A percentile compares a stretch with the other conserved stretches of the same genome.
These are phyloP conservation scores for Huntiella moniliformis DNA, from an alignment of 2,329 filamentous ascomycete species.

Conservation along the genomic window DNA sequence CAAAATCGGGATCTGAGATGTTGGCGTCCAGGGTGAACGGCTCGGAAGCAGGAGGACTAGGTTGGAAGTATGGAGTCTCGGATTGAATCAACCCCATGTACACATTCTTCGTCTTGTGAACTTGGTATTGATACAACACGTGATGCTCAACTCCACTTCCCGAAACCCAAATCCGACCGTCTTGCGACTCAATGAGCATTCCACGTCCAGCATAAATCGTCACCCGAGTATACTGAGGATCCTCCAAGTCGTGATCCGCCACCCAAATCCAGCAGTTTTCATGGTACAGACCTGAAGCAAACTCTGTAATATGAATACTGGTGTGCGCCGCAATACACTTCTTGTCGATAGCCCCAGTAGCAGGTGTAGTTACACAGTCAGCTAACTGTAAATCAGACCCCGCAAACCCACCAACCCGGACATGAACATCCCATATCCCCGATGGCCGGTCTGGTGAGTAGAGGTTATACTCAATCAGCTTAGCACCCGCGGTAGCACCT, in stretches of 20 bases:
- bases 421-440: conserved; percentile 60
- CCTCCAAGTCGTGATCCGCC: conserved; percentile 37
- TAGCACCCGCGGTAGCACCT: conserved; percentile 47
- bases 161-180: conserved; percentile 35
- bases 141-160: conserved; percentile 49
- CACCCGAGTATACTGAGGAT: conserved; percentile 27
- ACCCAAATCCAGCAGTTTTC: conserved; percentile 30
- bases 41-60: conserved; percentile 36
- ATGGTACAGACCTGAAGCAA: conserved; percentile 21
- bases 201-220: conserved; percentile 35
- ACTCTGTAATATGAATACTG: conserved; percentile 24
- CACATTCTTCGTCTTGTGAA: conserved; percentile 39
- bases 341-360: conserved; percentile 14
- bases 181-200: conserved; percentile 24
- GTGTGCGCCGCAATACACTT: conserved; percentile 25
- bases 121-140: conserved; percentile 50
- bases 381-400: conserved; percentile 50
- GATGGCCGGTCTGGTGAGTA: conserved; percentile 25
- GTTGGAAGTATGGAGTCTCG: conserved; percentile 55
- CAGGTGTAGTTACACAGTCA: conserved; percentile 40
- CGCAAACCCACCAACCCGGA: conserved; percentile 53
- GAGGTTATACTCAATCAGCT: conserved; percentile 58
- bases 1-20: conserved; percentile 35
- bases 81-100: conserved; percentile 48
- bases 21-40: conserved; percentile 32